These are phyloP conservation scores for Geoglossum glabrum DNA, from an alignment of 495 filamentous ascomycete species.

Conservation along the genomic window DNA sequence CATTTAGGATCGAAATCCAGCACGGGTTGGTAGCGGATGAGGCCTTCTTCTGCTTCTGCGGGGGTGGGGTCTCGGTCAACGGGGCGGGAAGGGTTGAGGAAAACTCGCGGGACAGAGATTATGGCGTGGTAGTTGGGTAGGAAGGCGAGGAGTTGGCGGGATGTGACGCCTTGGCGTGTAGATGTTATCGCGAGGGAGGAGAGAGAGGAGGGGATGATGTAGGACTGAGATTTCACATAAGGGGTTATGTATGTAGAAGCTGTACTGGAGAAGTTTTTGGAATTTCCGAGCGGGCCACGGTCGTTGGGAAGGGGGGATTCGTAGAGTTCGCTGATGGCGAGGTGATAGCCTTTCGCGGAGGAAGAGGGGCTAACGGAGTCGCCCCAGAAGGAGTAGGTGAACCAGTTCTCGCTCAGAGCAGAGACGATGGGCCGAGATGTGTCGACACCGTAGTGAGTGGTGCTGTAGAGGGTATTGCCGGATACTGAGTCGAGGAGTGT, in stretches of 20 bases:
- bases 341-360: conserved; percentile 62
- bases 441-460: conserved; percentile 55
- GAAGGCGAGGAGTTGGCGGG: conserved; percentile 58
- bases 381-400: conserved; percentile 70
- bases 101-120: conserved; percentile 51
- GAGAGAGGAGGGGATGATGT: conserved; percentile 55
- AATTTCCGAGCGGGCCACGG: conserved; percentile 53
- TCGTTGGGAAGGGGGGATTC: conserved; percentile 71
- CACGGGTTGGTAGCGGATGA: conserved; percentile 51
- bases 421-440: conserved; percentile 51
- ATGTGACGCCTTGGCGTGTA: conserved; percentile 85
- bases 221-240: conserved; percentile 57
- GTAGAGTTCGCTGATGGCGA: conserved; percentile 73
- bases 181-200: conserved; percentile 64
- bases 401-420: conserved; percentile 83
- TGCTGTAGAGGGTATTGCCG: conserved; percentile 53
- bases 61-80: conserved; percentile 66
- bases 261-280: conserved; percentile 49
- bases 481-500: conserved; percentile 78
- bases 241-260: conserved; percentile 28
- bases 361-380: conserved; percentile 23
- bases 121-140: conserved; percentile 51
- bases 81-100: conserved; percentile 76
- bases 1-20: conserved; percentile 73
- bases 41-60: conserved; percentile 63